Evolutionary conservation across 306 rosid species (phyloP).

Genomic region (Albizia julibrissin): DNA sequence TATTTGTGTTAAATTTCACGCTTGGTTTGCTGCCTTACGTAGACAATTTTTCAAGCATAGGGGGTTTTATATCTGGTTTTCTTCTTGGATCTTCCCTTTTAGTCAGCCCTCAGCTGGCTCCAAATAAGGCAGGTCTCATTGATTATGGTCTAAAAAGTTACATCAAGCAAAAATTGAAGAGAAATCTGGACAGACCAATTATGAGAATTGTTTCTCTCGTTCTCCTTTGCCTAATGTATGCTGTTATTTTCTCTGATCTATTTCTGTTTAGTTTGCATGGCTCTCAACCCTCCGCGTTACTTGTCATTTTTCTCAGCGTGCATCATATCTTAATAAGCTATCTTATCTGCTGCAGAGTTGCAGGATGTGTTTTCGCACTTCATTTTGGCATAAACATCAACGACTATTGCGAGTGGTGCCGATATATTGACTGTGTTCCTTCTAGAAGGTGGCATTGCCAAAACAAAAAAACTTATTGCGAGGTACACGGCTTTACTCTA

Average conservation of each 20-base stretch:
- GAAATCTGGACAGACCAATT: constrained; percentile 65
- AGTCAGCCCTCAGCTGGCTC: constrained; percentile 52
- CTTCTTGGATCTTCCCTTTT: constrained; percentile 77
- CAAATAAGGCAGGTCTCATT: constrained; percentile 55
- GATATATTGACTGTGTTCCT: constrained; percentile 76
- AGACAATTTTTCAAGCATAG: constrained; percentile 75
- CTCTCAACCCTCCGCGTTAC: constrained; percentile 16
- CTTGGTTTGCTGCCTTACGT: constrained; percentile 83
- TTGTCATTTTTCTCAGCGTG: constrained; percentile 31
- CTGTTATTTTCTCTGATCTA: constrained; percentile 15
- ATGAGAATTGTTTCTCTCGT: constrained; percentile 59
- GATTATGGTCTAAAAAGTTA: constrained; percentile 50
- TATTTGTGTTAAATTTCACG: constrained; percentile 61
- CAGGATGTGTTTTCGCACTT: constrained; percentile 74
- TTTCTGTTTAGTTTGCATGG: constrained; percentile 22
- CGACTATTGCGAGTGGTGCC: constrained; percentile 82
- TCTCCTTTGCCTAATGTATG: constrained; percentile 76
- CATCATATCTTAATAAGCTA: constrained; percentile 35
- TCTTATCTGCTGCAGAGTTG: constrained; percentile 56
- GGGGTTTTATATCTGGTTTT: constrained; percentile 84
- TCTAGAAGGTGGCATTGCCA: constrained; percentile 74
- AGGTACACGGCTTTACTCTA: constrained; percentile 55
- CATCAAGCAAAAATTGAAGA: constrained; percentile 56
- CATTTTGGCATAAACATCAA: constrained; percentile 67
- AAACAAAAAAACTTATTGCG: constrained; percentile 58